Percentiles rank a stretch among this genome's conserved stretches.
phyloP scores from a whole-genome alignment of 345 rosid species.

The Eucalyptus pumila region DNA sequence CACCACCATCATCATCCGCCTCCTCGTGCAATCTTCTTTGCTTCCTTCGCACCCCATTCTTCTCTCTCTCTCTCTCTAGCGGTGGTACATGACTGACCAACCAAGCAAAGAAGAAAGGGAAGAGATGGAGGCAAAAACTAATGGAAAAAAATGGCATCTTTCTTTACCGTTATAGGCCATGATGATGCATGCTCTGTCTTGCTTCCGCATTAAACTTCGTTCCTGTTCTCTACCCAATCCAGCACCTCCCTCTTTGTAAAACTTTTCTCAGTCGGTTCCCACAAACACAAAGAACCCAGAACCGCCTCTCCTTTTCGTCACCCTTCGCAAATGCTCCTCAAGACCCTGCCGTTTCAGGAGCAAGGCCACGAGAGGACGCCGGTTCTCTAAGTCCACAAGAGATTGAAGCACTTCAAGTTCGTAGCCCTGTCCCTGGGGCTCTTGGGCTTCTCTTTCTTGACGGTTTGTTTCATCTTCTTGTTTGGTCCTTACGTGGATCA shows the following conservation, averaged over 20 bases:
- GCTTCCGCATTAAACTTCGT: neutral
- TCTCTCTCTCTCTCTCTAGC: neutral
- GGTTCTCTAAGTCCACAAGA: neutral
- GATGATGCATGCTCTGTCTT: neutral
- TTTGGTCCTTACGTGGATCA: neutral
- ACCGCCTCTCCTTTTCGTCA: neutral
- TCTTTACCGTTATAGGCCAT: neutral
- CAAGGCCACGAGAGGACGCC: neutral
- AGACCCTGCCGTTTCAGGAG: neutral
- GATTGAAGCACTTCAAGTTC: neutral
- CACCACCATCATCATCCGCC: neutral
- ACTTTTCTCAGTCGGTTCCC: neutral
- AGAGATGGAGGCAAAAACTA: neutral
- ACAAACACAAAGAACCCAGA: neutral
- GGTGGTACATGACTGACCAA: neutral
- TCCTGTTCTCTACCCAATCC: neutral
- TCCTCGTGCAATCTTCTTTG: neutral
- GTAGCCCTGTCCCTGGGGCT: neutral
- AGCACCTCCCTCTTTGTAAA: neutral
- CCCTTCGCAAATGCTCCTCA: neutral
- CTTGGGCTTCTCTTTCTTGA: neutral
- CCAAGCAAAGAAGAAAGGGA: neutral
- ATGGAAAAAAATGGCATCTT: neutral
- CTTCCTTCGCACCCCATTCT: neutral
- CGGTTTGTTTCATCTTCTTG: neutral